phyloP scores from a whole-genome alignment of 768 basidiomycete genomes.

The Xerocomus brunneocitrinus region DNA sequence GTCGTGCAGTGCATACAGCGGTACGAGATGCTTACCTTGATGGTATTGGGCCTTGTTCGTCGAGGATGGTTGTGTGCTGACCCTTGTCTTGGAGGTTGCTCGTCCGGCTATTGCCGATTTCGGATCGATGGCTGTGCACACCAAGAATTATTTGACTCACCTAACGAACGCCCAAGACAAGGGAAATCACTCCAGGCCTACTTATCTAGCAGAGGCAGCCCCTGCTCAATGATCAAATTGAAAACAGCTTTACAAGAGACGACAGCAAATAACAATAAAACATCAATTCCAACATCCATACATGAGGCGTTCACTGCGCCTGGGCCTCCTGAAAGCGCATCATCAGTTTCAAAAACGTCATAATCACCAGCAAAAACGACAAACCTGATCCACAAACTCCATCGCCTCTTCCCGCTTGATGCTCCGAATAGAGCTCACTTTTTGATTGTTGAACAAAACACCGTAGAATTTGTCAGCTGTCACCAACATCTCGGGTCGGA shows the following conservation, averaged over 20 bases:
- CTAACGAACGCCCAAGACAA: no score
- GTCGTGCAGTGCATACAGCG: neutral
- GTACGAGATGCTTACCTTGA: slow-evolving; percentile 22
- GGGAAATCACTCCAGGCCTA: no score
- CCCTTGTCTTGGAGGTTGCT: neutral
- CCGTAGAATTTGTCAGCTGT: slow-evolving; percentile 97
- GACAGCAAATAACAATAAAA: slow-evolving; percentile 23
- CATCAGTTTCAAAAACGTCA: neutral
- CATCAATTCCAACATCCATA: neutral
- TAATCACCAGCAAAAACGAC: slow-evolving; percentile 12
- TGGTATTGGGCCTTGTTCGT: slow-evolving; percentile 27
- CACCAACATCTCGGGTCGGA: slow-evolving; percentile 95
- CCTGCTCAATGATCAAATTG: neutral
- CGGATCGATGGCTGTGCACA: slow-evolving; percentile 21
- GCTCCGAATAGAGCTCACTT: slow-evolving; percentile 82
- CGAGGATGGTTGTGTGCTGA: slow-evolving; percentile 6
- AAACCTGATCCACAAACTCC: slow-evolving; percentile 89
- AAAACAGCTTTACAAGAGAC: neutral
- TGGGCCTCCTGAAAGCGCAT: slow-evolving; percentile 39
- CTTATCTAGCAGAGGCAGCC: no score
- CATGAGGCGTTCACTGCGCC: slow-evolving; percentile 32
- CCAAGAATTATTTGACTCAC: no score
- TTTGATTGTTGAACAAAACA: slow-evolving; percentile 93
- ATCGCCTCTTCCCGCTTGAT: slow-evolving; percentile 89
- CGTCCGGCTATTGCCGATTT: slow-evolving; percentile 23